These are phyloP conservation scores for Hordeum marinum DNA, from an alignment of 176 grass and related monocot genomes.

Conservation along the genomic window DNA sequence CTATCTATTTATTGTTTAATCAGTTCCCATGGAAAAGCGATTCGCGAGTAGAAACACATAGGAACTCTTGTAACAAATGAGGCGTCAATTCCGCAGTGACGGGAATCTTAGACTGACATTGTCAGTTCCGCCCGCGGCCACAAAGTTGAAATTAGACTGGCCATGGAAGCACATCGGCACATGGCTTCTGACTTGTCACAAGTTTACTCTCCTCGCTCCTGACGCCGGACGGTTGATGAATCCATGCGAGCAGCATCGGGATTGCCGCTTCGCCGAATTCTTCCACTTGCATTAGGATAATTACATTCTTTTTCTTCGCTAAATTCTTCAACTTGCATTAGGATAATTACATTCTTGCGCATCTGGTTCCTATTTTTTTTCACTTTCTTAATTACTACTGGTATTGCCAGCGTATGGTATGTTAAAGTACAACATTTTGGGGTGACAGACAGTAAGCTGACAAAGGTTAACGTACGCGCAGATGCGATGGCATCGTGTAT, in stretches of 20 bases:
- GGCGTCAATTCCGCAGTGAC: not conserved
- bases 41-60: not conserved
- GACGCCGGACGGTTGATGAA: not conserved
- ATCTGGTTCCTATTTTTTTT: not conserved
- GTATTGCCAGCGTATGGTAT: not conserved
- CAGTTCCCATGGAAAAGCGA: not conserved
- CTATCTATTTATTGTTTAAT: not conserved
- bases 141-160: not conserved
- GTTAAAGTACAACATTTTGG: not conserved
- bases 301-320: not conserved
- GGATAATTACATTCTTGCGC: not conserved
- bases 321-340: not conserved
- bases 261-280: not conserved
- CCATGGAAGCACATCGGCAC: not conserved
- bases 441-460: too few species aligned
- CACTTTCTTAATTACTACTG: not conserved
- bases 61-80: not conserved
- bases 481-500: not conserved
- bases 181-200: not conserved
- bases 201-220: not conserved
- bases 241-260: not conserved
- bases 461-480: not conserved
- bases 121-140: too few species aligned
- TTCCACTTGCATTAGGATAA: not conserved
- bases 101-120: too few species aligned